Evolutionary conservation across 805 yeast genomes (phyloP), one percentile per base, ranked within the genome.

Genomic region (Cyberlindnera petersonii): DNA sequence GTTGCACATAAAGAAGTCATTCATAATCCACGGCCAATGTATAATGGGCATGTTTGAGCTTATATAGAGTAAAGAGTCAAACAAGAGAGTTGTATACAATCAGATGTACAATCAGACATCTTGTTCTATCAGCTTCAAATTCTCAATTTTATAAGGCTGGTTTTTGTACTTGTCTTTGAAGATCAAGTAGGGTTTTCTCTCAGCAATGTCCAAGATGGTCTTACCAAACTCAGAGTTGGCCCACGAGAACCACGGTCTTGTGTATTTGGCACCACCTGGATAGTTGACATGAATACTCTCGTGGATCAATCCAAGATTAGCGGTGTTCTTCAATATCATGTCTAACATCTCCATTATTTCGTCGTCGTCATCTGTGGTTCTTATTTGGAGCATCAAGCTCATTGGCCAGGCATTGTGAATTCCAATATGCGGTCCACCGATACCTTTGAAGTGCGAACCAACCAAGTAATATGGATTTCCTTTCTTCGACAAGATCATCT

Each of bases 191-290:
- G 95, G 95, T 55, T 82, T 84, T 36, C 83, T 65, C 42, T 71
- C 63, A 2, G 91, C 88, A 44, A 87, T 63, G 51, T 86, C 82
- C 32, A 87, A 58, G n/a, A 87, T 80, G 1, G 94, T 82, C 59
- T 85, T 85, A 16, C 88, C 96, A 63, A 87, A 86, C 60, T 88
- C 96, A 1, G 94, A 79, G 56, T 87, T 87, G 50, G 94, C 84
- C 96, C 96, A 87, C 5, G 95, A 82, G 65, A 88, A 88, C 96
- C 96, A 87, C 3, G 93, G 75, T 43, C 96, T 66, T 0, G 95
- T 84, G 56, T 61, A 88, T n/a, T 59, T 60, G 9, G 44, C 40
- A 1, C 76, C 79, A 2, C 47, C 42, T 2, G 65, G 65, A 6
- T 71, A 63, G 49, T 79, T 70, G 9, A 86, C 94, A 42, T 82